Conservation (phyloP, 2,329 filamentous ascomycete genomes). For the Colletotrichum sp. region DNA sequence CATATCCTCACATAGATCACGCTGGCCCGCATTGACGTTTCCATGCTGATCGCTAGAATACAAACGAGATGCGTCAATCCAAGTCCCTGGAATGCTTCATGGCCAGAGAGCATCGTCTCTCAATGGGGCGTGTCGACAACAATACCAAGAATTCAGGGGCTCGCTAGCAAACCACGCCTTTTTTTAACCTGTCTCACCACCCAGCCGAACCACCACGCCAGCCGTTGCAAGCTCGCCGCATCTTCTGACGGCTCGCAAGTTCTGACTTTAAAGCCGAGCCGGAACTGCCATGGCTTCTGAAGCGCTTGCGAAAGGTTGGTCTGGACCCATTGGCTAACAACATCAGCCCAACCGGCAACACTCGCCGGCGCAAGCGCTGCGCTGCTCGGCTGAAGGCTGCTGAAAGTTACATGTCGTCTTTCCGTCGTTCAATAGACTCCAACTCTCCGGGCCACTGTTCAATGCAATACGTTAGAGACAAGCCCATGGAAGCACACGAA, state of each 20-base stretch:
- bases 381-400: neutral
- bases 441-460: neutral
- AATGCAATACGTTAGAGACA: neutral
- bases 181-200: constrained; percentile 1
- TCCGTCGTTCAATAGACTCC: neutral
- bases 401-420: neutral
- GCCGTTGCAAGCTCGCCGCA: constrained; percentile 4
- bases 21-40: neutral
- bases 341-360: neutral
- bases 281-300: neutral
- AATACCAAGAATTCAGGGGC: neutral
- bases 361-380: neutral
- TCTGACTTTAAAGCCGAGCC: neutral
- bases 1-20: neutral
- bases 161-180: neutral
- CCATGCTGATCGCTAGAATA: neutral
- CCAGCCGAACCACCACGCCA: neutral
- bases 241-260: neutral
- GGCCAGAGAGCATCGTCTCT: neutral
- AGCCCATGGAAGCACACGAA: neutral
- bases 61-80: neutral
- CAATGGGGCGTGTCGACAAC: neutral
- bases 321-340: neutral
- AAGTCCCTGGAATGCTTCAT: neutral
- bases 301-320: neutral